Base-by-base conservation (phyloP, 208 protist genomes). In the Acanthamoeba castellanii region DNA sequence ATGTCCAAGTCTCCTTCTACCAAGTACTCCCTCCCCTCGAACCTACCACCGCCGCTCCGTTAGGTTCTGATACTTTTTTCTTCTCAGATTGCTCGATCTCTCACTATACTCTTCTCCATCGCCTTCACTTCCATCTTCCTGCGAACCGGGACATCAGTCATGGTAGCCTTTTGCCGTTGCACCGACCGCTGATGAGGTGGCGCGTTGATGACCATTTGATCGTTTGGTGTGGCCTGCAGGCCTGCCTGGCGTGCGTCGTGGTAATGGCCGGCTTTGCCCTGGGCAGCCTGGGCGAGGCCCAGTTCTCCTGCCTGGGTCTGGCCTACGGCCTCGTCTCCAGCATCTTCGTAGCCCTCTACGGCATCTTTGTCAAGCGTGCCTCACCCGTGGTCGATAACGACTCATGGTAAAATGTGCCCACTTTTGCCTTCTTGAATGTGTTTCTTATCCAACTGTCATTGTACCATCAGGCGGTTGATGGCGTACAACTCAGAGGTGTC, bases 71-170 rank as follows among this genome's bases (percentile, higher is more conserved):
- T 11, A 61, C 52, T 61, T 11, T 13, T 11, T 61, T 25, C 32
- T 16, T 14, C 88, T 78, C 27, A 93, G 88, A 61, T 95, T 7
- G 94, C 81, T 11, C 84, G 95, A 22, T 95, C 95, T 13, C 55
- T 95, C 16, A 96, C 93, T 32, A 95, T 96, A 76, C 34, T 93
- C 30, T 96, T 96, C 72, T 88, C 78, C 57, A 94, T 96, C 20
- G 37, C 76, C 42, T 94, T 96, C 11, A 95, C 94, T 11, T 90
- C 96, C 37, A 22, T 89, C 61, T 27, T 96, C 8, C 87, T 94
- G 8, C 4, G 59, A 37, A 72, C 95, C 27, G 20, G 7, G 1
- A 96, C 94, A 4, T 89, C 66, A 25, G 55, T 22, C 50, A 45
- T 16, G 42, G 72, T 81, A 50, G 7, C 25, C n/a, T n/a, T n/a